phyloP scores from a whole-genome alignment of 208 protist genomes.

The Crithidia expoeki region DNA sequence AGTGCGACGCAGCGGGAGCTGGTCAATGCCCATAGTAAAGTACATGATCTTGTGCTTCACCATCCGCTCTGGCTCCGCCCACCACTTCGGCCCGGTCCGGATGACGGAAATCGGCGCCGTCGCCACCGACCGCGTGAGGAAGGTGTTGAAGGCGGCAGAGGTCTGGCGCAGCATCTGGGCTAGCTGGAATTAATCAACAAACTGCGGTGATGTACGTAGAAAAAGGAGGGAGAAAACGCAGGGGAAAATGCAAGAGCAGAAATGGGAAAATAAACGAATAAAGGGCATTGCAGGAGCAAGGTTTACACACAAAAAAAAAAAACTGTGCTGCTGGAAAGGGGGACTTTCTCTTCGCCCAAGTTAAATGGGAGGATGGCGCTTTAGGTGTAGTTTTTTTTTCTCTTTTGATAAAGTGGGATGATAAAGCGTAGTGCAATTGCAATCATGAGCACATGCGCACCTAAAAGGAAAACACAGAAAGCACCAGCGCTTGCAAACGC shows the following conservation, averaged over 20 bases:
- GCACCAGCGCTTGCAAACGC: not conserved
- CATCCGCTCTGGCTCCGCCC: conserved; percentile 87
- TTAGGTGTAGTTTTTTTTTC: not conserved
- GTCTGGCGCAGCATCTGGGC: conserved; percentile 51
- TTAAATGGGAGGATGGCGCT: too few relatives aligned
- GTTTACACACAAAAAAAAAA: too few relatives aligned
- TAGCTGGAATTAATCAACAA: too few relatives aligned
- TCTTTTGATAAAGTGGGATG: not conserved
- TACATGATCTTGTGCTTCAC: conserved; percentile 90
- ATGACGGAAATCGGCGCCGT: conserved; percentile 83
- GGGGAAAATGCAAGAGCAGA: too few relatives aligned
- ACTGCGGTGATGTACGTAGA: not conserved
- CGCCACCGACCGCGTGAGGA: conserved; percentile 75
- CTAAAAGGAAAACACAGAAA: not conserved
- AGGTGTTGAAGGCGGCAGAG: conserved; percentile 63
- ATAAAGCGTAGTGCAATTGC: not conserved
- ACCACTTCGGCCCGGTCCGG: conserved; percentile 82
- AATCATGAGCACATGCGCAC: too few relatives aligned
- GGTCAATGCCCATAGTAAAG: conserved; percentile 89
- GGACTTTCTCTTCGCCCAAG: too few relatives aligned
- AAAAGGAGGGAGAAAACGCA: not conserved
- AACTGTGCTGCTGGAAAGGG: too few relatives aligned
- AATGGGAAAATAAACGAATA: too few relatives aligned
- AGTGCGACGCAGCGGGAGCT: conserved; percentile 86
- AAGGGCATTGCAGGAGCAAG: too few relatives aligned